Percentiles rank a stretch among this genome's conserved stretches.
These are phyloP conservation scores for Aspergillus bombycis DNA, from an alignment of 2,329 filamentous ascomycete genomes.

Conservation along the genomic window DNA sequence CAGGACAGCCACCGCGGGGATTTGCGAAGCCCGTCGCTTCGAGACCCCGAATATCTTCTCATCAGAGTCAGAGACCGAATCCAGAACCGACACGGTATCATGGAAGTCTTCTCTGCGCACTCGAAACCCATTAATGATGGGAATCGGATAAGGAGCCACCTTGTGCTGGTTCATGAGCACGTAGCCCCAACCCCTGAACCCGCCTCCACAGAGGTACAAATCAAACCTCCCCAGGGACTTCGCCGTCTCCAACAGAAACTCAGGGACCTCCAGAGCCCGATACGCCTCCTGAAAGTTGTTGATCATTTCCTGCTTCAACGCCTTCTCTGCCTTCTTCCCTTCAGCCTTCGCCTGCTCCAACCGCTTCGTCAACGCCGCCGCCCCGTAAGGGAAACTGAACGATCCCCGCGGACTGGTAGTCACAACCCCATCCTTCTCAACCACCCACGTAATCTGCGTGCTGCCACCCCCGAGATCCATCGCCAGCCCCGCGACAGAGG, in stretches of 20 bases:
- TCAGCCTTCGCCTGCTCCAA: constrained; percentile 52
- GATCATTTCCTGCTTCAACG: constrained; percentile 59
- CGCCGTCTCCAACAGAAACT: constrained; percentile 50
- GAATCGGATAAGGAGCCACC: constrained; percentile 78
- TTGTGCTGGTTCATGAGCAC: constrained; percentile 79
- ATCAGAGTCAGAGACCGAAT: constrained; percentile 41
- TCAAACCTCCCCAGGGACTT: constrained; percentile 59
- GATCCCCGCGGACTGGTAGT: constrained; percentile 58
- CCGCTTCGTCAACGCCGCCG: constrained; percentile 64
- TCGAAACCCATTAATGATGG: constrained; percentile 78
- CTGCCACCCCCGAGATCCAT: constrained; percentile 84
- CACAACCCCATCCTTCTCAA: constrained; percentile 54
- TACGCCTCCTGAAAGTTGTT: constrained; percentile 65
- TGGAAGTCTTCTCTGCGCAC: constrained; percentile 66
- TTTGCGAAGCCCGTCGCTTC: constrained; percentile 75
- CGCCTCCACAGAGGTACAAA: constrained; percentile 85
- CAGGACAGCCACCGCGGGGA: constrained; percentile 79
- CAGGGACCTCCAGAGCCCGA: constrained; percentile 58
- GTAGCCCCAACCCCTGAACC: constrained; percentile 88
- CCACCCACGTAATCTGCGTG: constrained; percentile 71
- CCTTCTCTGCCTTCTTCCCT: constrained; percentile 51
- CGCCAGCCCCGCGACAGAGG: constrained; percentile 72
- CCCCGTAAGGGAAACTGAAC: constrained; percentile 71
- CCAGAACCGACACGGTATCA: constrained; percentile 51
- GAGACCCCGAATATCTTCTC: constrained; percentile 71